Base-by-base conservation (phyloP, 371 early-diverging fungal genomes). In the Coemansia linderi region DNA sequence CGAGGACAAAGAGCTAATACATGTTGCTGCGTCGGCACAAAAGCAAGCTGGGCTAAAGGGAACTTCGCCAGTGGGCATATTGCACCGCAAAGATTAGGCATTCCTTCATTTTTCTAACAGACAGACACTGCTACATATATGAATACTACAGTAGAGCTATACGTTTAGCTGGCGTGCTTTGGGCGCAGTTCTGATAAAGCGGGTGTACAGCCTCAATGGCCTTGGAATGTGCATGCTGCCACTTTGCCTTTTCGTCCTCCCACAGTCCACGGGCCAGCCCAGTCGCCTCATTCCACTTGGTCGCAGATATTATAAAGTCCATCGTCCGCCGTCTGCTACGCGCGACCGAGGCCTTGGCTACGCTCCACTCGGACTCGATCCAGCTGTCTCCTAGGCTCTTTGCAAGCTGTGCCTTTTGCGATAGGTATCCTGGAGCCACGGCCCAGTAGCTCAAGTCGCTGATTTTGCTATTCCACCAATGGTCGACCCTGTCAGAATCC, bases 121-220 rank as follows among this genome's bases (percentile, higher is more conserved):
- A 33, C 33, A 33, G 5, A 33, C 33, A 0, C 33, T 33, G 33
- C 15, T 58, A 12, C 27, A 58, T 31, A 50, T 4, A 56, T 27
- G n/a, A 63, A 63, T 19, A 63, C 4, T 36, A 56, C 7, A 22
- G 22, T 8, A 12, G 22, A 56, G 31, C 39, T 24, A 46, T 29
- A 9, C 50, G 58, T 7, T 44, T 27, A 46, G 33, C 33, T 12
- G 7, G 7, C 6, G 27, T 36, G 22, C 12, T 36, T 56, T 57
- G 12, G 19, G 9, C 33, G 19, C 39, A 33, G 17, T 50, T 60
- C 27, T 48, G 37, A 43, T 71, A 75, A 24, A 43, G 48, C 15
- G 75, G 75, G 24, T 75, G 75, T 1, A 75, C 75, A 9, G 71
- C 71, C 27, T 75, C 61, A 27, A 75, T 61, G 7, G 75, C 75